Evolutionary conservation across 805 yeast species (phyloP), one percentile per base, ranked within the genome.

Genomic region (Spathaspora boniae): DNA sequence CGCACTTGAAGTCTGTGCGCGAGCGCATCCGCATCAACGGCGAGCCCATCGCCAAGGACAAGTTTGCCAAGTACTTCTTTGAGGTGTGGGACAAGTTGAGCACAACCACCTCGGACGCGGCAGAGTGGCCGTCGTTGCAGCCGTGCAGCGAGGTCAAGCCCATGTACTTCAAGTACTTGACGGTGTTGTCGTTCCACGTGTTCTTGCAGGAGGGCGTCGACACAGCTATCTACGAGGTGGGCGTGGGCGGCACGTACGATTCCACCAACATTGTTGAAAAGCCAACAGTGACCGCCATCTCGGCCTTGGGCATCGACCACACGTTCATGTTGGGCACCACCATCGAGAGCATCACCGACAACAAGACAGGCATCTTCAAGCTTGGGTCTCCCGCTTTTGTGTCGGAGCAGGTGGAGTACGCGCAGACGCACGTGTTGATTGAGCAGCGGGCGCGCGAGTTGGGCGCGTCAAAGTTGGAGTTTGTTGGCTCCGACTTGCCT

Each of bases 201-300:
- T 94, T 94, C 49, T 56, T 86, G 62, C 72, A 76, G 36, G 98
- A 93, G 60, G 83, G 85, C 2, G 89, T 93, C n/a, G 85, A 88
- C 53, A 76, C 96, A 23, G 97, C 98, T 9, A 82, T 93, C 25
- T 88, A 86, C 53, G 99, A 93, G 58, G 99, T 94, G 20, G 99
- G 99, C 16, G 95, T 93, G 31, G 99, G 99, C 19, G 99, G 99
- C 5, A 94, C 86, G 54, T 87, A 79, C 51, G 99, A 93, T 58
- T 86, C 96, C n/a, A 93, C 99, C 9, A 93, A 93, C 55, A 74
- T 93, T 2, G 76, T 93, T 32, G 78, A 71, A 28, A 63, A 69
- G 28, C 98, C 98, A 14, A 74, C 85, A 0, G 89, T 80, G 1
- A 81, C 95, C 31, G 98, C 95, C 25, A 82, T 93, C 12, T 66